Evolutionary conservation across 2,329 filamentous ascomycete species (phyloP).

Genomic region (Teratosphaeria zuluensis): DNA sequence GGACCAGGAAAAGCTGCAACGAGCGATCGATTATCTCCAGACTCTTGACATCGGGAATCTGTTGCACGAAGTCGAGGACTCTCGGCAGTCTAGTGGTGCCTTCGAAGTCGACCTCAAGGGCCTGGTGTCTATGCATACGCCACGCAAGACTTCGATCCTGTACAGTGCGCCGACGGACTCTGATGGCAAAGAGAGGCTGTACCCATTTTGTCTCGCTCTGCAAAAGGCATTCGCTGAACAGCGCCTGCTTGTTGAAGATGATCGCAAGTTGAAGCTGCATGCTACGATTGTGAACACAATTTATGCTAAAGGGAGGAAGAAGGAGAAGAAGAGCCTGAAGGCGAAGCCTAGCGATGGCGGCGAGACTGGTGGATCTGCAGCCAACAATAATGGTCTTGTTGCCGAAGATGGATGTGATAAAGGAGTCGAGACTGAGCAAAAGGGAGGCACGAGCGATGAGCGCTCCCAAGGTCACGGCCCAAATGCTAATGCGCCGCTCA

Average conservation of each 20-base stretch:
- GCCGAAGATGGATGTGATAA: no score
- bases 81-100: not conserved
- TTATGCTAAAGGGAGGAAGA: slow-evolving; percentile 48
- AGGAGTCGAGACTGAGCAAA: not conserved
- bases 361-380: not conserved
- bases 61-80: slow-evolving; percentile 4
- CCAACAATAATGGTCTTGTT: not conserved
- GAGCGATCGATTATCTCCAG: slow-evolving; percentile 33
- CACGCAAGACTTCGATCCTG: slow-evolving; percentile 51
- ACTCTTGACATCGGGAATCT: slow-evolving; percentile 16
- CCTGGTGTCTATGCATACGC: slow-evolving; percentile 52
- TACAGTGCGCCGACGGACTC: slow-evolving; percentile 53
- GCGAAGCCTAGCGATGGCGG: not conserved
- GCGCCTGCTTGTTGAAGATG: slow-evolving; percentile 49
- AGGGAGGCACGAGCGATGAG: slow-evolving; percentile 3
- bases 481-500: slow-evolving; percentile 26
- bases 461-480: slow-evolving; percentile 22
- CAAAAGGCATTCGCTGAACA: slow-evolving; percentile 44
- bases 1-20: slow-evolving; percentile 39
- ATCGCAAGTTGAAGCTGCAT: slow-evolving; percentile 62
- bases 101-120: slow-evolving; percentile 19
- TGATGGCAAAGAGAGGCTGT: slow-evolving; percentile 36
- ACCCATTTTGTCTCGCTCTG: slow-evolving; percentile 49
- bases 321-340: no score
- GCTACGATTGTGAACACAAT: slow-evolving; percentile 81